A percentile compares a stretch with the other conserved stretches of the same genome.
Conservation (phyloP, 148 eudicot species). For the Cornus florida region DNA sequence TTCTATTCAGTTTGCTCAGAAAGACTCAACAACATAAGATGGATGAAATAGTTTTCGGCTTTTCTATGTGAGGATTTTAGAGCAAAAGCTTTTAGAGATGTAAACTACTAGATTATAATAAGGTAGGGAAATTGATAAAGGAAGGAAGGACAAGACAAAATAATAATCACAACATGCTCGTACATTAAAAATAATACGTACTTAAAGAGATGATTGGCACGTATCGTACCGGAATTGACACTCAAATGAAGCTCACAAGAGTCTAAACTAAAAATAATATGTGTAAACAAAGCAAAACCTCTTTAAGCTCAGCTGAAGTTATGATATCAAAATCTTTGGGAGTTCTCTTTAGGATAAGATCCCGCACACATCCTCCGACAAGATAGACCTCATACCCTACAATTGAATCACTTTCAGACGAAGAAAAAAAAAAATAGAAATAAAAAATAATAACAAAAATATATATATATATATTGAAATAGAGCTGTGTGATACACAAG, state of each 20-base stretch:
- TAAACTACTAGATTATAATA: too few relatives aligned
- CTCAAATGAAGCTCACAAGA: neutral
- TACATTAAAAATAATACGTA: neutral
- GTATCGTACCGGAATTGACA: neutral
- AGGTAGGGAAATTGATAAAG: too few relatives aligned
- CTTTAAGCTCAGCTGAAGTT: constrained; percentile 69
- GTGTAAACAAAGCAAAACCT: constrained; percentile 39
- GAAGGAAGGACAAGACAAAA: too few relatives aligned
- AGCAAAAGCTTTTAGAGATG: too few relatives aligned
- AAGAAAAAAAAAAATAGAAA: neutral
- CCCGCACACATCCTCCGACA: constrained; percentile 87
- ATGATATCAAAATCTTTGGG: constrained; percentile 81
- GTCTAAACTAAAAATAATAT: neutral
- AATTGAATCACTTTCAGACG: neutral
- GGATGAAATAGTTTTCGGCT: too few relatives aligned
- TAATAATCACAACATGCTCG: too few relatives aligned
- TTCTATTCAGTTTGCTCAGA: too few relatives aligned
- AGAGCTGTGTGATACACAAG: neutral
- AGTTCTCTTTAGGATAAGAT: constrained; percentile 61
- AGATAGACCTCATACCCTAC: constrained; percentile 78
- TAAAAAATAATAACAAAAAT: neutral
- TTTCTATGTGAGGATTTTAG: too few relatives aligned
- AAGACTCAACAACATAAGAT: too few relatives aligned
- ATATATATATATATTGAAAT: neutral
- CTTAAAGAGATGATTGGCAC: neutral